These are phyloP conservation scores for Aspergillus aculeatus DNA, from an alignment of 2,329 filamentous ascomycete genomes.

Conservation along the genomic window DNA sequence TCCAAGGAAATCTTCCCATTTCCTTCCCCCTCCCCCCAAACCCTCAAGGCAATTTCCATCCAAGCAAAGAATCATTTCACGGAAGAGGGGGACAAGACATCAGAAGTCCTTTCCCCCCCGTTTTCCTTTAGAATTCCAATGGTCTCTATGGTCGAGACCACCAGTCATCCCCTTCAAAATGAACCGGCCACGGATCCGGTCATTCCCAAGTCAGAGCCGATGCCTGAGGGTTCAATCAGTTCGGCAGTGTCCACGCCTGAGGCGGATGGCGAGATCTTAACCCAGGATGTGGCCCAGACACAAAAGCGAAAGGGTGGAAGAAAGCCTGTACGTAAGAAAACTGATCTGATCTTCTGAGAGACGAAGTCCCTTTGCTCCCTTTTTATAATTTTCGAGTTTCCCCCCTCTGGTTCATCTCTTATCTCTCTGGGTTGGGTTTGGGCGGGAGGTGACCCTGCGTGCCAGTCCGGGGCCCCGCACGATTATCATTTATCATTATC, in stretches of 20 bases:
- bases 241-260: slow-evolving; percentile 49
- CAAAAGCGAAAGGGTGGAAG: slow-evolving; percentile 97
- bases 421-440: slow-evolving; percentile 3
- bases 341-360: background rate
- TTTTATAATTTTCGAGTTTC: slow-evolving; percentile 8
- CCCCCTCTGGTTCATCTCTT: slow-evolving; percentile 15
- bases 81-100: background rate
- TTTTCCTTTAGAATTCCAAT: slow-evolving; percentile 26
- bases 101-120: background rate
- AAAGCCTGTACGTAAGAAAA: slow-evolving; percentile 73
- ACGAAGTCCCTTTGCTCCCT: slow-evolving; percentile 3
- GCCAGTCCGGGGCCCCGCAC: background rate
- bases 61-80: background rate
- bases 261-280: slow-evolving; percentile 40
- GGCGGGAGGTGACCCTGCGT: slow-evolving; percentile 5
- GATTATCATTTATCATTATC: slow-evolving; percentile 9
- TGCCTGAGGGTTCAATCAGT: slow-evolving; percentile 44
- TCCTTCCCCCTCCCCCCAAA: background rate
- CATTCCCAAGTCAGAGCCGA: slow-evolving; percentile 44
- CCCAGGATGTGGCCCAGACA: slow-evolving; percentile 46
- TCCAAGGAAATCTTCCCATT: background rate
- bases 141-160: slow-evolving; percentile 47
- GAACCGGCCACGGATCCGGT: slow-evolving; percentile 42
- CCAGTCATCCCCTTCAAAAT: slow-evolving; percentile 38
- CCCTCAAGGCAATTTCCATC: background rate